Evolutionary conservation across 129 eudicot species (phyloP), one percentile per base, ranked within the genome.

Genomic region (Artemisia annua): DNA sequence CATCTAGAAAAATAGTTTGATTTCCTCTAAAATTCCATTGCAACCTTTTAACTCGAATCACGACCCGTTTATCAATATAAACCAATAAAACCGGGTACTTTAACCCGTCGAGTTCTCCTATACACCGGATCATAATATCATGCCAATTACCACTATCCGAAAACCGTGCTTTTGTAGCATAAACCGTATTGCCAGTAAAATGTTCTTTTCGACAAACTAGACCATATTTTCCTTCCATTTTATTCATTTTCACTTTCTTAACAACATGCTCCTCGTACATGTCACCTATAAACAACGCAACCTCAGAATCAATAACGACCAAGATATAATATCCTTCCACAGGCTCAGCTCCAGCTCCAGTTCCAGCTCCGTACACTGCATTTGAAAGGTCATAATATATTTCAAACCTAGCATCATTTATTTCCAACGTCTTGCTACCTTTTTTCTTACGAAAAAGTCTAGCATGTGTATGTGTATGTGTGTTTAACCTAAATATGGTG

Each of bases 1-100:
- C 99, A 71, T 94, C 99, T 11, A 94, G 53, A 77, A 94, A 94
- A 7, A 94, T 85, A 2, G 93, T 88, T 72, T 94, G 97, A 79
- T 94, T 94, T 67, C 99, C 99, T 51, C 99, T 84, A 52, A 94
- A 94, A 71, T 94, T 94, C 97, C 97, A 94, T 30, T 90, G 97
- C 67, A 94, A 79, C 82, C 96, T 78, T 74, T 88, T 94, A 62
- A 94, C 89, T 68, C 88, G 74, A 48, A 90, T 84, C 75, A 94
- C 98, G 68, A 76, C 82, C 81, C 91, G 92, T 88, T 83, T 88
- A 69, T 94, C 98, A 4, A 94, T 83, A 26, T 81, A 80, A 13
- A 94, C 98, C 19, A 86, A 62, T 61, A 94, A 63, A 48, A 78
- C 96, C 14, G 98, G 98, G 43, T 84, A 60, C 71, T 90, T 93